Evolutionary conservation across 2,329 filamentous ascomycete species (phyloP).

Genomic region (Corinectria fuckeliana): DNA sequence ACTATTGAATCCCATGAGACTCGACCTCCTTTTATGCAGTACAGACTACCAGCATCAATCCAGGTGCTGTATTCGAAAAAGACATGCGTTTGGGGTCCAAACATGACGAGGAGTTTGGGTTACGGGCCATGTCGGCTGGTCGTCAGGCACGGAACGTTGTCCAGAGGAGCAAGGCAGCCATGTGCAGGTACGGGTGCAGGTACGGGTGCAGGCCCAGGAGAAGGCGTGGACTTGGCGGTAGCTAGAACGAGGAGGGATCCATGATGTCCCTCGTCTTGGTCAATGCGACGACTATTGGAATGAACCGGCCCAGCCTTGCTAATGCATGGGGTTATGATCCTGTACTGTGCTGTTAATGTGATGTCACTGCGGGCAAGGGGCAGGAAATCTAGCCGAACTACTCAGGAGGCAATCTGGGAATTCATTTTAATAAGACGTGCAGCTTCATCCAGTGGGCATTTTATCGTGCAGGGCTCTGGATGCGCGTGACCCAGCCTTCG

Average conservation of each 20-base stretch:
- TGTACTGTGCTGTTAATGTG: background rate
- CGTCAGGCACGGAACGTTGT: slow-evolving; percentile 7
- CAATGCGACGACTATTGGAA: slow-evolving; percentile 39
- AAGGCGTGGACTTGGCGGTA: slow-evolving; percentile 17
- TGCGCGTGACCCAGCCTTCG: background rate
- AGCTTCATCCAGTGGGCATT: slow-evolving; percentile 27
- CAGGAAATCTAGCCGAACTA: slow-evolving; percentile 1
- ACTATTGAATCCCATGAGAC: slow-evolving; percentile 18
- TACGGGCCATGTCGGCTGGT: slow-evolving; percentile 16
- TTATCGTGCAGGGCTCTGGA: slow-evolving; percentile 19
- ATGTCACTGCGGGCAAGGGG: slow-evolving; percentile 1
- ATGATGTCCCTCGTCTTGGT: slow-evolving; percentile 28
- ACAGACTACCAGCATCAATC: slow-evolving; percentile 1
- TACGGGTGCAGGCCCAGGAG: slow-evolving; percentile 19
- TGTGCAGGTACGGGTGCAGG: slow-evolving; percentile 29
- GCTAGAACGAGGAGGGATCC: slow-evolving; percentile 24
- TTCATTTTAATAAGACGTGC: slow-evolving; percentile 21
- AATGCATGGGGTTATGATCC: background rate
- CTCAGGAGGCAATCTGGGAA: background rate
- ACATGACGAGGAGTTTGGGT: slow-evolving; percentile 17
- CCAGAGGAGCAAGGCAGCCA: slow-evolving; percentile 20
- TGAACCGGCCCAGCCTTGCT: slow-evolving; percentile 19
- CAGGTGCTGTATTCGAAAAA: slow-evolving; percentile 11
- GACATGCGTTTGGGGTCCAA: slow-evolving; percentile 14
- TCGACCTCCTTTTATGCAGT: slow-evolving; percentile 9